A percentile compares a stretch with the other conserved stretches of the same genome.
phyloP scores from a whole-genome alignment of 2,329 filamentous ascomycete species.

The Stachybotrys chlorohalonatus region DNA sequence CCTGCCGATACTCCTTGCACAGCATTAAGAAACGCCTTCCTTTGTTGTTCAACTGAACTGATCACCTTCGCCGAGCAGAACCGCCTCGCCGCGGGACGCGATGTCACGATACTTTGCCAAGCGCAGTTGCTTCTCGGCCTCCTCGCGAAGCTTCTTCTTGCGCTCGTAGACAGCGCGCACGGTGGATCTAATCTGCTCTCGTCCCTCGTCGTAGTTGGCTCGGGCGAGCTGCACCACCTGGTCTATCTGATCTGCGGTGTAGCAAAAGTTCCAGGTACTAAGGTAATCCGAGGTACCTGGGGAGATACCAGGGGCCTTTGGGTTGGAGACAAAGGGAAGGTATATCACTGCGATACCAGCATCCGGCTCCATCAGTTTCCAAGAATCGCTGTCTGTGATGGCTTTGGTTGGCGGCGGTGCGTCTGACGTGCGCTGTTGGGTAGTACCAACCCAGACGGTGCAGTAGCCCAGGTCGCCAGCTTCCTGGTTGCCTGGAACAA shows the following conservation, averaged over 20 bases:
- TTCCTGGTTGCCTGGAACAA: conserved; percentile 32
- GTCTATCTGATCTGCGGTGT: conserved; percentile 84
- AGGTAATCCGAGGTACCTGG: conserved; percentile 78
- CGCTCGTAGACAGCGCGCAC: conserved; percentile 87
- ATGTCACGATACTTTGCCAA: conserved; percentile 34
- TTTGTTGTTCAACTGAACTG: conserved; percentile 45
- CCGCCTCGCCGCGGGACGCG: conserved; percentile 40
- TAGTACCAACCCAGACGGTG: conserved; percentile 90
- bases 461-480: conserved; percentile 73
- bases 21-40: background rate
- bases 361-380: conserved; percentile 59
- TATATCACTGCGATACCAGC: conserved; percentile 88
- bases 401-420: conserved; percentile 43
- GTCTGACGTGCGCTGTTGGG: conserved; percentile 55
- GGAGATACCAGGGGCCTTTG: conserved; percentile 70
- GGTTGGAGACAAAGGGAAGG: conserved; percentile 79
- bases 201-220: conserved; percentile 80
- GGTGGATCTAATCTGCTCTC: conserved; percentile 66
- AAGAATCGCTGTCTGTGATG: conserved; percentile 54
- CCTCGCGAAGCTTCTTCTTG: conserved; percentile 63
- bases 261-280: conserved; percentile 97
- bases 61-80: conserved; percentile 52
- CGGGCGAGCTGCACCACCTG: conserved; percentile 71
- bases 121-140: conserved; percentile 33
- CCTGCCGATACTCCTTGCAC: background rate